phyloP scores from a whole-genome alignment of 371 early-diverging fungal species.

The Modicella reniformis region DNA sequence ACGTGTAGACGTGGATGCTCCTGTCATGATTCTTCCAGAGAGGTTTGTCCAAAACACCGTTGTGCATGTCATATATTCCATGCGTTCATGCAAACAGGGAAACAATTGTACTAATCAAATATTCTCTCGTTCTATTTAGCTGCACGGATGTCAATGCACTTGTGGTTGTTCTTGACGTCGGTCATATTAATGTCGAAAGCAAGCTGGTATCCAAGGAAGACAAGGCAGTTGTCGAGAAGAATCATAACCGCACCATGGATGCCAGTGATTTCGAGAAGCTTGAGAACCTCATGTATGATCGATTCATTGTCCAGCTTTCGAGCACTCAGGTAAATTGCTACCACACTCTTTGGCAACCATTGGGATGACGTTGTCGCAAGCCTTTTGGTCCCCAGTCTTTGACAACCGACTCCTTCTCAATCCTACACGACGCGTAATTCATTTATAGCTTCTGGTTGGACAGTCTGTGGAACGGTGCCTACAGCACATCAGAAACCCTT shows the following conservation, averaged over 20 bases:
- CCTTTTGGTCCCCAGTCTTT: no score
- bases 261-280: constrained; percentile 76
- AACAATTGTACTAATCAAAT: neutral
- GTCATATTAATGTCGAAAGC: constrained; percentile 89
- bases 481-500: constrained; percentile 65
- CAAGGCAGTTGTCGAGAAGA: constrained; percentile 74
- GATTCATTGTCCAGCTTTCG: constrained; percentile 83
- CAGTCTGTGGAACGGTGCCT: constrained; percentile 80
- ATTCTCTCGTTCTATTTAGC: constrained; percentile 47
- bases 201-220: constrained; percentile 79
- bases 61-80: neutral
- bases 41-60: constrained; percentile 56
- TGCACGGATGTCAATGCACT: constrained; percentile 72
- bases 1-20: constrained; percentile 95
- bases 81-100: neutral
- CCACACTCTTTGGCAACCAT: neutral
- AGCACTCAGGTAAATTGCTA: constrained; percentile 74
- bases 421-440: neutral
- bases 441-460: constrained; percentile 76
- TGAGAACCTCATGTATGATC: constrained; percentile 89
- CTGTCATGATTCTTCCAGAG: constrained; percentile 94
- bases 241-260: constrained; percentile 69
- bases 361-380: no score
- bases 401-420: neutral
- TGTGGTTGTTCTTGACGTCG: constrained; percentile 91